Base-by-base conservation (phyloP, 176 grass and related monocot species). In the Aegilops bicornis region DNA sequence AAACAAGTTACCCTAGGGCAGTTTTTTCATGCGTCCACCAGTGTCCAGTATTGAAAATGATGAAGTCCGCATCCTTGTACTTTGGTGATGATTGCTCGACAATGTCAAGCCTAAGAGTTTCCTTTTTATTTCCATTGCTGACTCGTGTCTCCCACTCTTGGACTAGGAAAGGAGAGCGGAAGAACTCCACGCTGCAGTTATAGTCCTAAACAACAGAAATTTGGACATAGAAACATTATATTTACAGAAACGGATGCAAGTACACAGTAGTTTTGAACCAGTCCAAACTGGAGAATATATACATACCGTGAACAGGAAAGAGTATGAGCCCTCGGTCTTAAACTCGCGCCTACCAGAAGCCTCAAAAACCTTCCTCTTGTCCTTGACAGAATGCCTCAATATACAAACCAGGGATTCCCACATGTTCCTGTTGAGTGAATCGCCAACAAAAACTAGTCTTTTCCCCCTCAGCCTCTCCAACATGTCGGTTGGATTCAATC, bases 1-100 rank as follows among this genome's bases (percentile, higher is more conserved):
- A 66, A 78, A 70, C 77, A 20, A 83, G 2, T 71, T 93, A 99
- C 97, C 97, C 97, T 90, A 94, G 87, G 35, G 94, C 59, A 36
- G 97, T 99, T 83, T 99, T 99, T 85, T 96, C 93, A 39, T 99
- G 97, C 32, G 97, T 99, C 97, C 97, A 99, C 94, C 97, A 97
- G 78, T 99, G 97, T 65, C 97, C 97, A 6, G 97, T 92, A 83
- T 99, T 99, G 89, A 96, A 99, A 82, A 99, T 89, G 47, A 99
- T 86, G 39, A 94, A 80, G 60, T 96, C 94, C 1, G 97, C 97
- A 62, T 99, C 90, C 89, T 92, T 99, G 72, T 96, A 99, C 87
- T 90, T 96, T 7, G 91, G 89, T 63, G 97, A 96, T 0, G 94
- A 94, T 73, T 91, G 89, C 81, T 99, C 97, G 0, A 99, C 76